These are phyloP conservation scores for Didymella glomerata DNA, from an alignment of 2,329 filamentous ascomycete species.

Conservation along the genomic window DNA sequence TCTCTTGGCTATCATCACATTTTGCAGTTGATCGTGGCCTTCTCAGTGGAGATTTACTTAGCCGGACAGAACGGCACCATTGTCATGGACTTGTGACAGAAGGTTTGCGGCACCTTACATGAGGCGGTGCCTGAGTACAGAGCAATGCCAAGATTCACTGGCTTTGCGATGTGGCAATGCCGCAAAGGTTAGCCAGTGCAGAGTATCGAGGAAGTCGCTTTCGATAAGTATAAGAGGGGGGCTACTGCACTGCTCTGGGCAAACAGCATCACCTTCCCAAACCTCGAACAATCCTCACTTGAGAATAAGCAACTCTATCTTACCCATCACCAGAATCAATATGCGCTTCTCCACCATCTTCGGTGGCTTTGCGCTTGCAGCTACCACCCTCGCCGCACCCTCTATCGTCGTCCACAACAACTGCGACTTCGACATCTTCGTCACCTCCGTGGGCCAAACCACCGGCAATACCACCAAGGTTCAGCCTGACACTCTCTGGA, in stretches of 20 bases:
- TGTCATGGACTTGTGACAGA: slow-evolving; percentile 8
- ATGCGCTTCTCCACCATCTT: slow-evolving; percentile 34
- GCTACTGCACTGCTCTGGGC: background rate
- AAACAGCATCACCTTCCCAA: background rate
- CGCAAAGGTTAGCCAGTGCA: background rate
- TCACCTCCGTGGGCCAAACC: slow-evolving; percentile 29
- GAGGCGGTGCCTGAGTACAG: slow-evolving; percentile 26
- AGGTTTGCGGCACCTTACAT: slow-evolving; percentile 23
- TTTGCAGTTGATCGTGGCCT: slow-evolving; percentile 2
- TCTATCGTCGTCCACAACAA: slow-evolving; percentile 36
- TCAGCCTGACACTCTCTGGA: slow-evolving; percentile 11
- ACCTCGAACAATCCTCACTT: background rate
- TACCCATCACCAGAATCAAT: background rate
- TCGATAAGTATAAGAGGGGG: slow-evolving; percentile 15
- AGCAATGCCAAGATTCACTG: slow-evolving; percentile 8
- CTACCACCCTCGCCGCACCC: slow-evolving; percentile 25
- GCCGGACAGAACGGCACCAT: slow-evolving; percentile 20
- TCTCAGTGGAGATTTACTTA: slow-evolving; percentile 3
- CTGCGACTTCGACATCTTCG: slow-evolving; percentile 35
- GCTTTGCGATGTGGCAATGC: slow-evolving; percentile 7
- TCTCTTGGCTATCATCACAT: slow-evolving; percentile 5
- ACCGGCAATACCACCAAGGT: slow-evolving; percentile 18
- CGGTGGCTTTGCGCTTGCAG: slow-evolving; percentile 24
- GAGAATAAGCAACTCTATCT: background rate
- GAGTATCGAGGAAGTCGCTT: background rate